Base-by-base conservation (phyloP, 2,329 filamentous ascomycete genomes). In the Shiraia bambusicola region DNA sequence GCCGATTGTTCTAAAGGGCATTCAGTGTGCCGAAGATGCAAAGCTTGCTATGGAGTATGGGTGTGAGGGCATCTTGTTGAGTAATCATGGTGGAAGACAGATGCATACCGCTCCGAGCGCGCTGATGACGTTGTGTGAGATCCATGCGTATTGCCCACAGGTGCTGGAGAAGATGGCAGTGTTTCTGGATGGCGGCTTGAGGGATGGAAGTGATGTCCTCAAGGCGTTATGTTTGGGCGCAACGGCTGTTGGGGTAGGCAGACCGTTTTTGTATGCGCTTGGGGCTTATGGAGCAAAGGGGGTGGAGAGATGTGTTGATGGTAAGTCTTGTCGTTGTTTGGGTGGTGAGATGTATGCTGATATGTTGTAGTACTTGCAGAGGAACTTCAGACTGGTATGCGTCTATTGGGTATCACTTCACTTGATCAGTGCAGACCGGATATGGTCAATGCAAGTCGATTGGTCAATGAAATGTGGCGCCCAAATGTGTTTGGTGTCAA, bases 321-420 rank as follows among this genome's bases (percentile, higher is more conserved):
- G 67, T 70, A 41, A 63, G 66, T 59, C n/a, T 17, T 27, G 2
- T 10, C 12, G 15, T 5, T 14, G 8, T 13, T 27, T 7, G 7
- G 3, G 1, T 2, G 13, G n/a, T 28, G 15, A 9, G 22, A 12
- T 29, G 17, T n/a, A 22, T 33, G 24, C 44, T 61, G 31, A 53
- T n/a, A 7, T 34, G 12, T 17, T 9, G 13, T 16, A 68, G 69
- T 75, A 17, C 55, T 75, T 29, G 61, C 65, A 19, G 82, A 86
- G 45, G 83, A 87, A 59, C 63, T 86, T 3, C 77, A 82, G 51
- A 83, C 79, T 2, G 81, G 81, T 2, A 86, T 86, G 83, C 76
- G 78, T 17, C 74, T 85, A 61, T 78, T 83, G 42, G 83, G 83
- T 2, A 73, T 86, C 25, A 84, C 80, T 1, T 75, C 78, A 47